Percentiles rank a stretch among this genome's conserved stretches.
phyloP scores from a whole-genome alignment of 768 basidiomycete species.

The Trametes elegans region DNA sequence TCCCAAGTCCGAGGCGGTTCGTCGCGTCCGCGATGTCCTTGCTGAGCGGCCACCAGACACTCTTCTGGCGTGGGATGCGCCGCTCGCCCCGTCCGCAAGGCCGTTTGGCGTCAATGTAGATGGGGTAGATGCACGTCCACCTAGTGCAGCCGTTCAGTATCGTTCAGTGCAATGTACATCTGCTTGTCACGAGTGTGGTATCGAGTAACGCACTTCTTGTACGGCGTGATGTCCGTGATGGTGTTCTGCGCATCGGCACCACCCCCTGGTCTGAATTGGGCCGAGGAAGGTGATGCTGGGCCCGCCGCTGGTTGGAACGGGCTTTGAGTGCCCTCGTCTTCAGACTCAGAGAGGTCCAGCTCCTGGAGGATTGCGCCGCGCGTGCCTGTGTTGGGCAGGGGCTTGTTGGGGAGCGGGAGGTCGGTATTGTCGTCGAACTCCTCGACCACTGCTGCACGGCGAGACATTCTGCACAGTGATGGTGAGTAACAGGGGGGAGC shows the following conservation, averaged over 20 bases:
- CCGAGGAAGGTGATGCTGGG: slow-evolving; percentile 52
- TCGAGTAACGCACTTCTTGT: slow-evolving; percentile 64
- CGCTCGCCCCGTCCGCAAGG: slow-evolving; percentile 82
- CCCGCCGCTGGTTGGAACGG: slow-evolving; percentile 35
- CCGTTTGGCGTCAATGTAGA: slow-evolving; percentile 95
- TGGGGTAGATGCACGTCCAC: slow-evolving; percentile 95
- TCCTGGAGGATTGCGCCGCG: slow-evolving; percentile 80
- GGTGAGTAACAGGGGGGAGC: too few species aligned
- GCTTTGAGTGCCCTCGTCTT: slow-evolving; percentile 21
- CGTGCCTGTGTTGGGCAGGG: slow-evolving; percentile 63
- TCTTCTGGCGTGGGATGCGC: slow-evolving; percentile 72
- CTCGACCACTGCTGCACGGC: slow-evolving; percentile 63
- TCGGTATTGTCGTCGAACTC: slow-evolving; percentile 97
- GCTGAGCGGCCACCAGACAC: slow-evolving; percentile 94
- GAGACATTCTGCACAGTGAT: slow-evolving; percentile 50
- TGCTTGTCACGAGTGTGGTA: not conserved
- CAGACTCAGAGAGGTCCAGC: slow-evolving; percentile 55
- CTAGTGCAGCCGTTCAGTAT: slow-evolving; percentile 38
- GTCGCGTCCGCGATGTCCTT: slow-evolving; percentile 90
- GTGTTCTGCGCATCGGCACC: slow-evolving; percentile 32
- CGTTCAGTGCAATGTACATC: not conserved
- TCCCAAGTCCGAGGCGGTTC: slow-evolving; percentile 69
- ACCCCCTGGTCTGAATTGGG: slow-evolving; percentile 25
- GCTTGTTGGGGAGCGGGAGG: slow-evolving; percentile 69
- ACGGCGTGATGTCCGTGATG: slow-evolving; percentile 76